Conservation (phyloP, 345 rosid species). For the Ceriops decandra region DNA sequence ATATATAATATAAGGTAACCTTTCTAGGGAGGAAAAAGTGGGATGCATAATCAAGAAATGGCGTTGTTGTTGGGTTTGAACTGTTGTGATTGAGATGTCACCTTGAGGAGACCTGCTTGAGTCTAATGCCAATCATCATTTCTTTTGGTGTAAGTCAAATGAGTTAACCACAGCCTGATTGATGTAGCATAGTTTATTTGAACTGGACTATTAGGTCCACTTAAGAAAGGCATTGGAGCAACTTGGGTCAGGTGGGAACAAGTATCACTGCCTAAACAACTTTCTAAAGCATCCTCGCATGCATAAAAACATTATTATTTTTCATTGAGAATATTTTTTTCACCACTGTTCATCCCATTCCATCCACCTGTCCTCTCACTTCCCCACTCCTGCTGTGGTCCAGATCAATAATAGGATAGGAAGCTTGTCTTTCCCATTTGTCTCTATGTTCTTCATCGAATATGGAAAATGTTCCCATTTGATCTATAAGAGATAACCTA, state of each 20-base stretch:
- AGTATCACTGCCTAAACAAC: conserved; percentile 1
- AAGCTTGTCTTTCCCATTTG: conserved; percentile 6
- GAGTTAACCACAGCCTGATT: background rate
- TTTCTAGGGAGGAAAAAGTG: conserved; percentile 5
- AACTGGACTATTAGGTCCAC: background rate
- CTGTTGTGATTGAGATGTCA: background rate
- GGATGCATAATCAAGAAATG: conserved; percentile 7
- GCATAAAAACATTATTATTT: background rate
- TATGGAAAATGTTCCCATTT: background rate
- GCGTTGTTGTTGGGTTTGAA: background rate
- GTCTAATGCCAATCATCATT: background rate
- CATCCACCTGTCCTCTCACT: background rate
- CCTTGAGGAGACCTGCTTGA: background rate
- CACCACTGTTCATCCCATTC: background rate
- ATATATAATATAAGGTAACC: conserved; percentile 10
- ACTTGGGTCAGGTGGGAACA: conserved; percentile 13
- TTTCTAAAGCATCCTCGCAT: background rate
- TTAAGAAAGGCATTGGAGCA: conserved; percentile 12
- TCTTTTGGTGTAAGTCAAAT: background rate
- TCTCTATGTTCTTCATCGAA: background rate
- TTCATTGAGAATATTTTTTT: background rate
- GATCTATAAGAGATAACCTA: background rate
- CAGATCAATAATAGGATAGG: conserved; percentile 7
- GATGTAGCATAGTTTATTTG: conserved; percentile 12
- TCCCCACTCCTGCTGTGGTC: background rate